Evolutionary conservation across 192 early-diverging fungal genomes (phyloP).

Genomic region (Dispira simplex): DNA sequence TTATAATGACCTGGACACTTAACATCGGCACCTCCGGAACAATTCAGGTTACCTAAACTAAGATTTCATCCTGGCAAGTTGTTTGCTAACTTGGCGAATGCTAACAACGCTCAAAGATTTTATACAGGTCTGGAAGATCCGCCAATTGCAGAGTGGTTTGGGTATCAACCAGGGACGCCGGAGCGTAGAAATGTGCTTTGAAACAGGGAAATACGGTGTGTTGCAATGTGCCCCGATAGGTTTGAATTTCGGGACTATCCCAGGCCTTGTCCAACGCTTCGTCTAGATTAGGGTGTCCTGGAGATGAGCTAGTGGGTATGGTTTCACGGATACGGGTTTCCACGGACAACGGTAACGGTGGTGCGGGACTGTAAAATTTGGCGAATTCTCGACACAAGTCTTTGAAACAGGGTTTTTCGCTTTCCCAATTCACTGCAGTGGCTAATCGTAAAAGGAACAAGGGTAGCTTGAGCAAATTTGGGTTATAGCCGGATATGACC

Average conservation of each 20-base stretch:
- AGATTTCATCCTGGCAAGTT: too few relatives aligned
- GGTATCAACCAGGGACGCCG: constrained; percentile 36
- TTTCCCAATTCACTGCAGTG: constrained; percentile 68
- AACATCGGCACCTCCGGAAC: too few relatives aligned
- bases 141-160: constrained; percentile 60
- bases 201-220: constrained; percentile 73
- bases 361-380: constrained; percentile 41
- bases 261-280: neutral
- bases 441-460: constrained; percentile 66
- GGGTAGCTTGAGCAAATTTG: constrained; percentile 74
- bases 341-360: constrained; percentile 15
- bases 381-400: constrained; percentile 49
- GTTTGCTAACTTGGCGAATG: neutral
- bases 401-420: constrained; percentile 75
- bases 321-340: neutral
- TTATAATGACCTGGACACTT: too few relatives aligned
- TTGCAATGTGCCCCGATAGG: constrained; percentile 47
- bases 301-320: neutral
- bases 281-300: neutral
- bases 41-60: too few relatives aligned
- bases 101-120: constrained; percentile 93
- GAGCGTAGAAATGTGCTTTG: constrained; percentile 55
- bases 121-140: constrained; percentile 79
- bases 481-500: constrained; percentile 63
- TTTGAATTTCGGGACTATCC: constrained; percentile 12